These are phyloP conservation scores for Perkinsus chesapeaki DNA, from an alignment of 169 alveolate species.

Conservation along the genomic window DNA sequence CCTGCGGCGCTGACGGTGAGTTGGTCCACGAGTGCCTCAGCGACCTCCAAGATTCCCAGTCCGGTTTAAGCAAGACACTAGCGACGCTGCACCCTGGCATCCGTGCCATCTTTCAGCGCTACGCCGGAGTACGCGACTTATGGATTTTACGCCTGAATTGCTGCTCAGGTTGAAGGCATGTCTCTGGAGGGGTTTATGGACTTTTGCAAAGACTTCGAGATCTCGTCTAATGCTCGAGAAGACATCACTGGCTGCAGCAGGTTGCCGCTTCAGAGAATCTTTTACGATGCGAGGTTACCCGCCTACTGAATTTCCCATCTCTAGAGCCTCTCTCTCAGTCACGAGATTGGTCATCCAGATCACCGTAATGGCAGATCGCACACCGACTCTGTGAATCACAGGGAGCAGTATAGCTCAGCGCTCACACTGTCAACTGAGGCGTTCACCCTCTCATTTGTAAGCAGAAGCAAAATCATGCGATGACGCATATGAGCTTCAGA, in stretches of 20 bases:
- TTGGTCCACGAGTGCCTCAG: neutral
- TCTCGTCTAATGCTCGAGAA: neutral
- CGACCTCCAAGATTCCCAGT: neutral
- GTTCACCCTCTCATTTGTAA: neutral
- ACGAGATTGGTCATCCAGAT: neutral
- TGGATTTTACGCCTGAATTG: too few relatives aligned
- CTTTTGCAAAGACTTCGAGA: neutral
- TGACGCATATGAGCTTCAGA: neutral
- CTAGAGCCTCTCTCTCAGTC: neutral
- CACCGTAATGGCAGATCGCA: neutral
- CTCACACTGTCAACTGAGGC: neutral
- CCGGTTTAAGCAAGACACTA: neutral
- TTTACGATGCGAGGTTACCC: neutral
- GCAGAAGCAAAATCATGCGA: neutral
- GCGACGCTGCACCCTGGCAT: neutral
- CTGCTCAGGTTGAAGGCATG: neutral
- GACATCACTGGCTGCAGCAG: neutral
- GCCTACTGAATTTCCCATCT: neutral
- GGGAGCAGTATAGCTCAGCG: neutral
- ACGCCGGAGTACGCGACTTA: neutral
- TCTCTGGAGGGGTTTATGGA: neutral
- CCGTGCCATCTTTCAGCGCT: neutral
- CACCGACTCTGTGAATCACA: neutral
- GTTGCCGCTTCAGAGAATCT: neutral
- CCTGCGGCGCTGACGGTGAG: neutral